Percentiles rank a stretch among this genome's conserved stretches.
These are phyloP conservation scores for Hygrocybe coccinea DNA, from an alignment of 768 basidiomycete species.

Conservation along the genomic window DNA sequence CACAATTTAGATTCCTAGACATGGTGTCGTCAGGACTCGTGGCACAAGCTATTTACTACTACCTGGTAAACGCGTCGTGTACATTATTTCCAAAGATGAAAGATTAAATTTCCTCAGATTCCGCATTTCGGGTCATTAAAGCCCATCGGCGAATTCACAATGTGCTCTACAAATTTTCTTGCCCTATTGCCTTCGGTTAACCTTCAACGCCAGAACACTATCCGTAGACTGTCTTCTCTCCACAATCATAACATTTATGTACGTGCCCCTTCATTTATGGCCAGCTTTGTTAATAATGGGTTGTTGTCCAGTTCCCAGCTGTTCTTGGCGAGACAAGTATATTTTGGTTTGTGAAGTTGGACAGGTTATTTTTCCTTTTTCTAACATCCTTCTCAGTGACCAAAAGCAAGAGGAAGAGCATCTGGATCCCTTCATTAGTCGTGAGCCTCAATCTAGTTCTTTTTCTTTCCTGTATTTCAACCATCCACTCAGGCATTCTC, in stretches of 20 bases:
- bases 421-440: slow-evolving; percentile 26
- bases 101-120: slow-evolving; percentile 25
- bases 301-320: slow-evolving; percentile 35
- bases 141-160: slow-evolving; percentile 35
- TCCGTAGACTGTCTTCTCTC: slow-evolving; percentile 41
- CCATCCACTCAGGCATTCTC: slow-evolving; percentile 17
- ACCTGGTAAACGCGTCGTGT: slow-evolving; percentile 28
- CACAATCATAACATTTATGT: slow-evolving; percentile 42
- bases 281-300: background rate
- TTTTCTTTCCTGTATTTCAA: background rate
- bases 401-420: slow-evolving; percentile 15
- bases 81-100: background rate
- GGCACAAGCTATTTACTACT: slow-evolving; percentile 43
- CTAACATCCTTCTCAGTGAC: slow-evolving; percentile 2
- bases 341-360: slow-evolving; percentile 24
- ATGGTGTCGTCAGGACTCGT: slow-evolving; percentile 36
- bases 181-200: background rate
- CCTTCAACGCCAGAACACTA: slow-evolving; percentile 26
- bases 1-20: slow-evolving; percentile 28
- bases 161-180: slow-evolving; percentile 28
- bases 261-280: slow-evolving; percentile 6
- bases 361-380: background rate
- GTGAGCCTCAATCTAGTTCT: slow-evolving; percentile 16
- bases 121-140: slow-evolving; percentile 40
- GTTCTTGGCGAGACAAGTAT: slow-evolving; percentile 41